These are phyloP conservation scores for Phalaenopsis hybrid DNA, from an alignment of 116 monocot genomes.

Conservation along the genomic window DNA sequence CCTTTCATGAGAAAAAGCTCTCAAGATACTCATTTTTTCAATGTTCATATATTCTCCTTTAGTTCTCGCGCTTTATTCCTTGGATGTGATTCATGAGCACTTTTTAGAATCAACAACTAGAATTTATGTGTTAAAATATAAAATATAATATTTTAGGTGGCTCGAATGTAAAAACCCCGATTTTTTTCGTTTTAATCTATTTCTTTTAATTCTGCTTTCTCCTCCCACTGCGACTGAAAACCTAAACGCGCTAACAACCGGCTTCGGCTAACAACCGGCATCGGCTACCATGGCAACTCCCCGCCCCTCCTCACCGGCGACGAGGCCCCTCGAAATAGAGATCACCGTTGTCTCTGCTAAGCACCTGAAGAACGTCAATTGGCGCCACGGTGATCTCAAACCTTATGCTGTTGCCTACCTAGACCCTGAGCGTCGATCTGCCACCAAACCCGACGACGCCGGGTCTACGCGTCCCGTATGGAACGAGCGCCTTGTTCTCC, in stretches of 20 bases:
- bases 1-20: no score
- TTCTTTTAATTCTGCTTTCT: background rate
- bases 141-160: no score
- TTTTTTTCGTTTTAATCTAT: background rate
- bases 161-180: no score
- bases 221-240: background rate
- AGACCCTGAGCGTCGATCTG: slow-evolving; percentile 31
- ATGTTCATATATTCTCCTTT: no score
- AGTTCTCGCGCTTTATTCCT: no score
- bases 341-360: slow-evolving; percentile 51
- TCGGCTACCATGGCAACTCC: slow-evolving; percentile 11
- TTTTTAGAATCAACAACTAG: no score
- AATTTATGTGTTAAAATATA: no score
- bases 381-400: slow-evolving; percentile 63
- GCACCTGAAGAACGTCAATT: slow-evolving; percentile 90
- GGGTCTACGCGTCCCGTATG: slow-evolving; percentile 51
- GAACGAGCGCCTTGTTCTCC: slow-evolving; percentile 61
- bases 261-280: background rate
- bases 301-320: slow-evolving; percentile 13
- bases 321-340: slow-evolving; percentile 30
- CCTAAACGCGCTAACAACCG: background rate
- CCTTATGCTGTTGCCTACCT: slow-evolving; percentile 67
- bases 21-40: no score
- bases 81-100: no score
- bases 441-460: slow-evolving; percentile 59